Conservation (phyloP, 2,329 filamentous ascomycete genomes). For the Cladophialophora exuberans region DNA sequence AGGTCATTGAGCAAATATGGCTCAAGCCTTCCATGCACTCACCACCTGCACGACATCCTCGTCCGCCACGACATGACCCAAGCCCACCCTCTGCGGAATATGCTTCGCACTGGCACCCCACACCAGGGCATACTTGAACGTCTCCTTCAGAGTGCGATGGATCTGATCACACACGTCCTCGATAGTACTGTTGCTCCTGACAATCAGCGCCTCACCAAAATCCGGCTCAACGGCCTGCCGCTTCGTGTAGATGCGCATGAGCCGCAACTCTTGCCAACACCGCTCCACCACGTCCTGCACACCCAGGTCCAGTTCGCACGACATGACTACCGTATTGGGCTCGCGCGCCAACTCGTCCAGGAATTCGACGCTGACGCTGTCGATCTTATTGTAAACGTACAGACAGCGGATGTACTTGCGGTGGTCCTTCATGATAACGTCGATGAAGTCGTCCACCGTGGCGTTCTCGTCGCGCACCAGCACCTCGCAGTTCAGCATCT, state of each 20-base stretch:
- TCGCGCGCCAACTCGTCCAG: conserved; percentile 90
- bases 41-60: conserved; percentile 72
- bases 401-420: conserved; percentile 92
- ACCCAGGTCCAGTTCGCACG: conserved; percentile 91
- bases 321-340: conserved; percentile 94
- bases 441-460: conserved; percentile 97
- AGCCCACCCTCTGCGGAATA: conserved; percentile 87
- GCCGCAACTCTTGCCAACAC: conserved; percentile 88
- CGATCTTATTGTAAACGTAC: conserved; percentile 99
- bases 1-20: neutral
- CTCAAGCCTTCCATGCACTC: conserved; percentile 36
- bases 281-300: conserved; percentile 91
- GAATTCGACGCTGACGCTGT: conserved; percentile 90
- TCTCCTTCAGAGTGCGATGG: conserved; percentile 92
- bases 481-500: conserved; percentile 96
- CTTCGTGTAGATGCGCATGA: conserved; percentile 96
- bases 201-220: conserved; percentile 90
- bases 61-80: conserved; percentile 75
- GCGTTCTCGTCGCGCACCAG: conserved; percentile 92
- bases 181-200: conserved; percentile 82
- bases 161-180: conserved; percentile 97
- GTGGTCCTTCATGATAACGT: conserved; percentile 99
- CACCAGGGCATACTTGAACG: conserved; percentile 97
- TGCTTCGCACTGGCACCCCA: conserved; percentile 97
- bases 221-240: conserved; percentile 87